Percentiles rank a stretch among this genome's conserved stretches.
These are phyloP conservation scores for Wallacemonas sp. DNA, from an alignment of 208 protist genomes.

Conservation along the genomic window DNA sequence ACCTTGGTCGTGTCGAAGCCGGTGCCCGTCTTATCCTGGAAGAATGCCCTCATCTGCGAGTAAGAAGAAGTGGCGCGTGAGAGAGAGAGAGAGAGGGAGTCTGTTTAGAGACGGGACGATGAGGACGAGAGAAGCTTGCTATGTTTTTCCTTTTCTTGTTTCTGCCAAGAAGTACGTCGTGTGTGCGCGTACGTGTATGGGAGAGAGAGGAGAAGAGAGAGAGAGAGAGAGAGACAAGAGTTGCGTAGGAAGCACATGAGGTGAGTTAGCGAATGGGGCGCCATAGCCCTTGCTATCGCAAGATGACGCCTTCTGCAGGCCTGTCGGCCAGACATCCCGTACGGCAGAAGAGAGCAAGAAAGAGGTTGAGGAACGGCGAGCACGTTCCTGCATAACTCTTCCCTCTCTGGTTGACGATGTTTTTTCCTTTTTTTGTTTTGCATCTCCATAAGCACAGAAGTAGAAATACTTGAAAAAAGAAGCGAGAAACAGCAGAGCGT, in stretches of 20 bases:
- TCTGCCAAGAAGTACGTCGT: too few relatives aligned
- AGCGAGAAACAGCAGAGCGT: neutral
- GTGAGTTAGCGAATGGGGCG: too few relatives aligned
- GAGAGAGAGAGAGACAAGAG: conserved; percentile 1
- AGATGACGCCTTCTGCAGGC: too few relatives aligned
- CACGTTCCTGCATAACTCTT: too few relatives aligned
- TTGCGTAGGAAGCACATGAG: too few relatives aligned
- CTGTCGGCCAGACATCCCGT: too few relatives aligned
- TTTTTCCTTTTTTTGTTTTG: neutral
- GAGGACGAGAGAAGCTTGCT: neutral
- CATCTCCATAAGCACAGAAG: neutral
- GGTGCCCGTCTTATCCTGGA: conserved; percentile 30
- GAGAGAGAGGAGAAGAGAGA: neutral
- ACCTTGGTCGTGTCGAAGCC: conserved; percentile 73
- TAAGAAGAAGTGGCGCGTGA: neutral
- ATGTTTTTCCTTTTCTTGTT: too few relatives aligned
- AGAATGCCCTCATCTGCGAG: conserved; percentile 33
- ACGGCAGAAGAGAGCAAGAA: too few relatives aligned
- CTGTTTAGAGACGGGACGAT: neutral
- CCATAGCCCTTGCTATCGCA: too few relatives aligned
- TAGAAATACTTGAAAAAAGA: neutral
- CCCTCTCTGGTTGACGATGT: neutral
- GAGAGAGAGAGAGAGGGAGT: neutral
- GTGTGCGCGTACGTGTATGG: too few relatives aligned
- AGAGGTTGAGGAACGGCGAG: too few relatives aligned